Base-by-base conservation (phyloP, 495 filamentous ascomycete species). In the Tetracladium marchalianum region DNA sequence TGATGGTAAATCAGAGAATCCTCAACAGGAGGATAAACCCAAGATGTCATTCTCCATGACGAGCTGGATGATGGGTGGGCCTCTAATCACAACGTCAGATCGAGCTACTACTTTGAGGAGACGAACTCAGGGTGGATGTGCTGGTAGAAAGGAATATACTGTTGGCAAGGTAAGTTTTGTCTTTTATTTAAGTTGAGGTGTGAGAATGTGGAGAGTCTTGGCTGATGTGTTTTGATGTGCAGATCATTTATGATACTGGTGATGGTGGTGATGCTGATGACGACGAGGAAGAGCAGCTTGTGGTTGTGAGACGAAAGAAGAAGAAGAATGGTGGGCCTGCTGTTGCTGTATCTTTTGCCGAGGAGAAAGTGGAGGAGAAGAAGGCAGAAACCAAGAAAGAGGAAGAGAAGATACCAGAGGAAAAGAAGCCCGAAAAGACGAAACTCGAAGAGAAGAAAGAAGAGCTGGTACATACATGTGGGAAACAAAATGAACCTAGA, bases 161-260 rank as follows among this genome's bases (percentile, higher is more conserved):
- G 3, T 27, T 27, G 22, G 7, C 22, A 27, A 27, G 3, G 22
- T 27, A 27, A 27, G 22, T 27, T 27, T 27, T 27, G 22, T 7
- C 7, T 38, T 27, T 54, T 38, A 42, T 16, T 16, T 27, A 54
- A 16, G 41, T 42, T 31, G 46, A 49, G 36, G 9, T 6, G 9
- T n/a, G 11, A 16, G 15, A 16, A 39, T 9, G 36, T n/a, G 17
- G 15, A 6, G 36, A 10, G 36, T 9, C 13, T 10, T 16, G 36
- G 11, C 8, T 16, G 17, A 39, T 10, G 36, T 39, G 36, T n/a
- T 16, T 6, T n/a, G 36, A n/a, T 16, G 17, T 16, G 9, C 36
- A 39, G 36, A 7, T 16, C 17, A 15, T 16, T 39, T 10, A 39
- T 15, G 8, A 7, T 39, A n/a, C n/a, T 16, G 36, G 11, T 42